Percentiles rank a stretch among this genome's conserved stretches.
phyloP scores from a whole-genome alignment of 768 basidiomycete genomes.

The Boletellus ananas region DNA sequence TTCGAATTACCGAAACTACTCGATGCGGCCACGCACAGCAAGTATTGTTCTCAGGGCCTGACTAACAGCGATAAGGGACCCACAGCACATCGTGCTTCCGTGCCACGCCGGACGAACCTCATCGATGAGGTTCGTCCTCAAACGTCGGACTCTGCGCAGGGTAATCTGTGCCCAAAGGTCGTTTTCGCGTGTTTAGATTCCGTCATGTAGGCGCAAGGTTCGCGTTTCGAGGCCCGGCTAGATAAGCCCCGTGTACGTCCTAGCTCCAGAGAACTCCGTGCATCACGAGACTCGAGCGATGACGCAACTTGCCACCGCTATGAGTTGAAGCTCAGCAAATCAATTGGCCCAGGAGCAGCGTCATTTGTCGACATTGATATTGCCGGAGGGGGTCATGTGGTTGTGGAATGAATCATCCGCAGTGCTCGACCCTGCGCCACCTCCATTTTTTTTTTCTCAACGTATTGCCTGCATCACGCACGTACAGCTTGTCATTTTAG shows the following conservation, averaged over 20 bases:
- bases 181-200: not conserved
- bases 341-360: not conserved
- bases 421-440: not conserved
- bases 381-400: not conserved
- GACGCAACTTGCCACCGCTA: not conserved
- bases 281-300: not conserved
- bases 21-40: too few species aligned
- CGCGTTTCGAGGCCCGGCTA: not conserved
- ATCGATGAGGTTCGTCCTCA: not conserved
- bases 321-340: not conserved
- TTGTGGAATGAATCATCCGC: not conserved
- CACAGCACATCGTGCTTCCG: not conserved
- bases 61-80: not conserved
- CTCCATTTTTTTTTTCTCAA: not conserved
- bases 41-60: too few species aligned
- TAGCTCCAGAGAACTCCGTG: not conserved
- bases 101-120: not conserved
- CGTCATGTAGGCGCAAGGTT: not conserved
- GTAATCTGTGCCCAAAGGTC: not conserved
- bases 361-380: not conserved
- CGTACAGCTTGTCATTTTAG: constrained; percentile 5
- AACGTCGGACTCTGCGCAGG: not conserved
- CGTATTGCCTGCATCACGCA: not conserved
- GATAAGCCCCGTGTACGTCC: constrained; percentile 4
- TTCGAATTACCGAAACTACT: too few species aligned